These are phyloP conservation scores for Homolaphlyctis polyrhiza DNA, from an alignment of 371 early-diverging fungal genomes.

Conservation along the genomic window DNA sequence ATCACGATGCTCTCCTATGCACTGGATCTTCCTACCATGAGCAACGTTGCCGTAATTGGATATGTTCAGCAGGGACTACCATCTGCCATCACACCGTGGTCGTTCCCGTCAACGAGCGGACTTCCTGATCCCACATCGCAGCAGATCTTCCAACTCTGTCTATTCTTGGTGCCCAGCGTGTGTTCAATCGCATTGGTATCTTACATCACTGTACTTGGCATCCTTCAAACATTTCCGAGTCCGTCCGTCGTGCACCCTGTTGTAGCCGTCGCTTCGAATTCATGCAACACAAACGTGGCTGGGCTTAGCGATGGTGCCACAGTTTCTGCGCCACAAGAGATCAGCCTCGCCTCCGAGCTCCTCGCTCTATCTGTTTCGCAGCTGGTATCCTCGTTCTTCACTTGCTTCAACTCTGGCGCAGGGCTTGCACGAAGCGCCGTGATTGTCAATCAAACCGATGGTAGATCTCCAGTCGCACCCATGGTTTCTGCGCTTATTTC, in stretches of 20 bases:
- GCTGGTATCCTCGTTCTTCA: neutral
- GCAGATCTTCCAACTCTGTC: neutral
- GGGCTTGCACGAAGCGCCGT: conserved; percentile 1
- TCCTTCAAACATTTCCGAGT: neutral
- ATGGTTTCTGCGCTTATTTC: neutral
- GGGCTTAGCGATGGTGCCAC: neutral
- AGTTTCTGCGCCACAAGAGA: neutral
- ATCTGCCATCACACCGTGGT: neutral
- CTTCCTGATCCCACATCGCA: neutral
- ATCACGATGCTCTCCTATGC: neutral
- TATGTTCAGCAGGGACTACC: neutral
- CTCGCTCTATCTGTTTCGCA: neutral
- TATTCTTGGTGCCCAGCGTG: neutral
- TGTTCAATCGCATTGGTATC: neutral
- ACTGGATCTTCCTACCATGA: neutral
- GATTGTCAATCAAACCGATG: neutral
- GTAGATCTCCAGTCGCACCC: neutral
- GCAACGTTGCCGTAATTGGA: neutral
- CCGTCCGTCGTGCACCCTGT: neutral
- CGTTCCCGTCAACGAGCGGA: no score
- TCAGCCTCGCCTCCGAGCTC: neutral
- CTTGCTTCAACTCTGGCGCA: neutral
- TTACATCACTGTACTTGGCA: neutral
- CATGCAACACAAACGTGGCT: neutral
- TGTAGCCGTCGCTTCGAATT: neutral